Evolutionary conservation across 192 early-diverging fungal species (phyloP), one percentile per base, ranked within the genome.

Genomic region (Backusella morwellensis): DNA sequence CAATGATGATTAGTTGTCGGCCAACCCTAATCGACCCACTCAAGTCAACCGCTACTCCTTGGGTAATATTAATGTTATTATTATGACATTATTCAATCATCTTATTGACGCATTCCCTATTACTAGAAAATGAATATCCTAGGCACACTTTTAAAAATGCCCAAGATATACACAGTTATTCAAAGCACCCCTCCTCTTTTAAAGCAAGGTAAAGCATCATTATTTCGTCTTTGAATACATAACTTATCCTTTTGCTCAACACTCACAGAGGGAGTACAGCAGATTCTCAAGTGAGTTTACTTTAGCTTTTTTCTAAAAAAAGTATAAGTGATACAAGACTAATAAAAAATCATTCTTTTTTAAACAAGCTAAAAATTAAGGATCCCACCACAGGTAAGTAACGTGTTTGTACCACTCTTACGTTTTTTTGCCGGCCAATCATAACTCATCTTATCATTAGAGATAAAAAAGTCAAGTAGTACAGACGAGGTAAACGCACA

Each of bases 1-100:
- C 38, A 70, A 15, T 23, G 1, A 11, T 32, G 35, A 19, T 66
- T 66, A 75, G 63, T 34, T 75, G 34, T 68, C 66, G 9, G 75
- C 75, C 38, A 75, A 75, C 42, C 66, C 75, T 38, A 75, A 75
- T 68, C 40, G 66, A 29, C 75, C 75, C 1, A 41, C 23, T 66
- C 17, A 35, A 23, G 11, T 63, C 4, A 40, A 36, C 26, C 73
- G 54, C 6, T 74, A 40, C 59, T 19, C 29, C 4, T 42, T 6
- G 14, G 41, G 70, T 72, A 72, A 72, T 70, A 41, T 23, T 29
- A 9, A 19, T 42, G 12, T 32, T 47, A 47, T 42, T 47, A 50
- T 15, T 41, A 5, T 17, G 21, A 9, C 29, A 72, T 32, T 32
- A 12, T 12, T 72, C 34, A 47, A 19, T 34, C 26, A 32, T 6